These are phyloP conservation scores for Flaveria ramosissima DNA, from an alignment of 129 eudicot species.

Conservation along the genomic window DNA sequence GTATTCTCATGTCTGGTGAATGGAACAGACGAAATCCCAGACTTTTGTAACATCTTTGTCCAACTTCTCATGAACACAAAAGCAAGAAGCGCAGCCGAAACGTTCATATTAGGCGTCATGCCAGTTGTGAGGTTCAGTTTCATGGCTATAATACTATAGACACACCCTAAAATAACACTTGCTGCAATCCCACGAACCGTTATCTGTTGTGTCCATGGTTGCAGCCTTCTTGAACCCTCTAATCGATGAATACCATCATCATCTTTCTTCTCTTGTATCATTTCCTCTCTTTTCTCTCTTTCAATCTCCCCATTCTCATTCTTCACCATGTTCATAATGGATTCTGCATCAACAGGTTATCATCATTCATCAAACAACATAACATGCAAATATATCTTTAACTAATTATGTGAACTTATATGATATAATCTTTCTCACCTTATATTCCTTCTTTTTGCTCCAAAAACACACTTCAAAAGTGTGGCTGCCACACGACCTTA, in stretches of 20 bases:
- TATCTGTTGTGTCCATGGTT: conserved; percentile 73
- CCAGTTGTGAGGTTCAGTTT: conserved; percentile 80
- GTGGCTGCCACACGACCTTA: conserved; percentile 30
- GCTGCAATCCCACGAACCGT: conserved; percentile 62
- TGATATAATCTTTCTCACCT: conserved; percentile 22
- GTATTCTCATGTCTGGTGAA: conserved; percentile 89
- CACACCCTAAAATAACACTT: conserved; percentile 57
- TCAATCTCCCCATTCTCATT: conserved; percentile 47
- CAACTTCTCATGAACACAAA: conserved; percentile 64
- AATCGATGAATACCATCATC: conserved; percentile 12
- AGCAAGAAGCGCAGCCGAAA: conserved; percentile 83
- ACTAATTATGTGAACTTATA: neutral
- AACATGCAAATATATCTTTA: conserved; percentile 17
- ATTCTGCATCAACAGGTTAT: conserved; percentile 29
- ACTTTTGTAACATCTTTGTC: conserved; percentile 61
- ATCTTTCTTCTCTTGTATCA: conserved; percentile 32
- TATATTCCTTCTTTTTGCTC: conserved; percentile 4
- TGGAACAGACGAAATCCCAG: conserved; percentile 56
- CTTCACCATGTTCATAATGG: conserved; percentile 28
- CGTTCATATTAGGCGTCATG: conserved; percentile 72
- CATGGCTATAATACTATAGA: conserved; percentile 77
- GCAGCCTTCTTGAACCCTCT: conserved; percentile 42
- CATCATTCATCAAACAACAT: conserved; percentile 16
- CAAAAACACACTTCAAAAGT: conserved; percentile 22
- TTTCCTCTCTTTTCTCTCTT: conserved; percentile 30